Percentiles rank a stretch among this genome's conserved stretches.
phyloP scores from a whole-genome alignment of 2,329 filamentous ascomycete genomes.

The Talaromyces sp. region DNA sequence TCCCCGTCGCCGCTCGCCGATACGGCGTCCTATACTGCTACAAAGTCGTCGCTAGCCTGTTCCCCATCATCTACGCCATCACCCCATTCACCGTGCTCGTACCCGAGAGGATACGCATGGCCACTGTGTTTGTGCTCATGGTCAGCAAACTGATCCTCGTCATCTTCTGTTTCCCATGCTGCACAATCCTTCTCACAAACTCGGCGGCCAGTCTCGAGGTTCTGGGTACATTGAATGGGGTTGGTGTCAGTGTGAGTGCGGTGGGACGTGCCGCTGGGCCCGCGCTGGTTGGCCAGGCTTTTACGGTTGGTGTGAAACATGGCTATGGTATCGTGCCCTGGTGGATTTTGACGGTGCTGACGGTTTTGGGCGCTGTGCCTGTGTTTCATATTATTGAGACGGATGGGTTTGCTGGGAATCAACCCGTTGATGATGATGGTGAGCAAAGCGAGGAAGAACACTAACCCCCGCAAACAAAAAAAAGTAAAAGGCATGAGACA shows the following conservation, averaged over 20 bases:
- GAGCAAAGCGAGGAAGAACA: not conserved
- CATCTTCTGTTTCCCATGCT: constrained; percentile 85
- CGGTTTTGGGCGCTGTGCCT: constrained; percentile 63
- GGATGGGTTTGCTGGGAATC: constrained; percentile 54
- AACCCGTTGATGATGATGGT: not conserved
- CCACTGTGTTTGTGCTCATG: constrained; percentile 62
- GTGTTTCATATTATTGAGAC: constrained; percentile 71
- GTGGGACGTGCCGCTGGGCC: constrained; percentile 77
- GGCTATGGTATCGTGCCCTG: constrained; percentile 77
- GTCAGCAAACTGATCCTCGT: constrained; percentile 68
- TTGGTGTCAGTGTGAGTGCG: constrained; percentile 78
- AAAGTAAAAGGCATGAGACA: not conserved
- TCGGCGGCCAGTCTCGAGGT: constrained; percentile 69
- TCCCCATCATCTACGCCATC: constrained; percentile 73
- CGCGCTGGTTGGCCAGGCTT: constrained; percentile 65
- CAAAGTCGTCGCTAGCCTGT: constrained; percentile 60
- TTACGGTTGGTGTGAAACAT: constrained; percentile 68
- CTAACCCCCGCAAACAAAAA: not conserved
- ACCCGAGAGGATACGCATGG: constrained; percentile 50
- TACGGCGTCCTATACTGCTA: constrained; percentile 74
- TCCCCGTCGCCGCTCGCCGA: constrained; percentile 67
- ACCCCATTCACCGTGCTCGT: constrained; percentile 74
- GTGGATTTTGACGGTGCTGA: constrained; percentile 68
- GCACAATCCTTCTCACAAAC: constrained; percentile 87
- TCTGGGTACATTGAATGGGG: constrained; percentile 84